A percentile compares a stretch with the other conserved stretches of the same genome.
These are phyloP conservation scores for Colletotrichum sansevieriae DNA, from an alignment of 2,329 filamentous ascomycete genomes.

Conservation along the genomic window DNA sequence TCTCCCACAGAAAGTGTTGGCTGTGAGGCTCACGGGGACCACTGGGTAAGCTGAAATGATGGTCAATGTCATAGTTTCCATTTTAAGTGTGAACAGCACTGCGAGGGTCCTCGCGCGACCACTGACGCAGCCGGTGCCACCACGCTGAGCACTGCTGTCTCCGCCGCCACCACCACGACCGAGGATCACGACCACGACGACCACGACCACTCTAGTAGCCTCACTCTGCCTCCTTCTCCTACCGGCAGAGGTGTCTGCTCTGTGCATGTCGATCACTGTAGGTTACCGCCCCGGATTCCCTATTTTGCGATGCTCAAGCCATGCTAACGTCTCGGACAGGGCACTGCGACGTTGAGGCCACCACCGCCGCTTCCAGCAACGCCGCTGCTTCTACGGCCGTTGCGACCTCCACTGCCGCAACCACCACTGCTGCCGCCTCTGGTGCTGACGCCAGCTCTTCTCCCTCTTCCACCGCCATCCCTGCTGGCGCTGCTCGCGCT, in stretches of 20 bases:
- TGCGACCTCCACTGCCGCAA: background rate
- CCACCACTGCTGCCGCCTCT: conserved; percentile 16
- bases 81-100: conserved; percentile 7
- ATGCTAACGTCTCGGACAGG: conserved; percentile 11
- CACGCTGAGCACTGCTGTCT: conserved; percentile 10
- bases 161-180: conserved; percentile 18
- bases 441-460: conserved; percentile 58
- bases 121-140: conserved; percentile 1
- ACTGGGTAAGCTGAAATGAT: conserved; percentile 42
- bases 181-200: conserved; percentile 30
- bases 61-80: background rate
- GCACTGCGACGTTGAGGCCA: conserved; percentile 38
- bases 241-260: conserved; percentile 47
- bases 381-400: too few species aligned
- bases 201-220: conserved; percentile 41
- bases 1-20: conserved; percentile 50
- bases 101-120: conserved; percentile 37
- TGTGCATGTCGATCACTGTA: too few species aligned
- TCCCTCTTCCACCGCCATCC: conserved; percentile 45
- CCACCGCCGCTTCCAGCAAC: conserved; percentile 2
- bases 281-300: too few species aligned
- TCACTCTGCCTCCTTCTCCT: conserved; percentile 48
- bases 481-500: conserved; percentile 31
- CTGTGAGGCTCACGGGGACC: conserved; percentile 55
- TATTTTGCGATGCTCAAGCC: too few species aligned